phyloP scores from a whole-genome alignment of 805 yeast species.

The Starmerella potacharoeniae region DNA sequence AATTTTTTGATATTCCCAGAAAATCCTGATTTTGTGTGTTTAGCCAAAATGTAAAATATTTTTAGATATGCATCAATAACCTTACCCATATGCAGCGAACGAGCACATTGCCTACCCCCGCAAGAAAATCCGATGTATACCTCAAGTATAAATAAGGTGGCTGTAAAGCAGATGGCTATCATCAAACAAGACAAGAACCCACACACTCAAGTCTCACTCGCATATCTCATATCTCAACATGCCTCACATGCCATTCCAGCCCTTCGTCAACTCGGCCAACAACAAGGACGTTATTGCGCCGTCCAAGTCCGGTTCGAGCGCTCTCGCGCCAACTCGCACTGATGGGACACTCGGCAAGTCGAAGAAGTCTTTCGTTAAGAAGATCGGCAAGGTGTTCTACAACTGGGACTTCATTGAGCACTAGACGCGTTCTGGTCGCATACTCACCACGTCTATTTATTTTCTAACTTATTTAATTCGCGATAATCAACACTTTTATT shows the following conservation, averaged over 20 bases:
- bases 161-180: neutral
- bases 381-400: neutral
- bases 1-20: too few relatives aligned
- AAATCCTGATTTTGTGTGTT: neutral
- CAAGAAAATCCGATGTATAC: neutral
- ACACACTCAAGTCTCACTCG: neutral
- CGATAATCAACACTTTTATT: too few relatives aligned
- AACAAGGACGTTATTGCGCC: neutral
- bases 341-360: neutral
- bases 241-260: constrained; percentile 1
- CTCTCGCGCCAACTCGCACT: neutral
- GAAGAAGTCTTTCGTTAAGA: neutral
- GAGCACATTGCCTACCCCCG: neutral
- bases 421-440: neutral
- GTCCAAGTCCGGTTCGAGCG: neutral
- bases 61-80: neutral
- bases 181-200: neutral
- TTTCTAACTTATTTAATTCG: neutral
- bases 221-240: neutral
- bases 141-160: neutral
- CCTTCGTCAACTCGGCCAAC: neutral
- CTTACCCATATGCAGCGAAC: neutral
- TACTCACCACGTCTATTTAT: neutral
- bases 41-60: neutral
- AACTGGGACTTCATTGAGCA: constrained; percentile 4